Evolutionary conservation across 208 protist genomes (phyloP), one percentile per base, ranked within the genome.

Genomic region (Trypanosoma vivax): DNA sequence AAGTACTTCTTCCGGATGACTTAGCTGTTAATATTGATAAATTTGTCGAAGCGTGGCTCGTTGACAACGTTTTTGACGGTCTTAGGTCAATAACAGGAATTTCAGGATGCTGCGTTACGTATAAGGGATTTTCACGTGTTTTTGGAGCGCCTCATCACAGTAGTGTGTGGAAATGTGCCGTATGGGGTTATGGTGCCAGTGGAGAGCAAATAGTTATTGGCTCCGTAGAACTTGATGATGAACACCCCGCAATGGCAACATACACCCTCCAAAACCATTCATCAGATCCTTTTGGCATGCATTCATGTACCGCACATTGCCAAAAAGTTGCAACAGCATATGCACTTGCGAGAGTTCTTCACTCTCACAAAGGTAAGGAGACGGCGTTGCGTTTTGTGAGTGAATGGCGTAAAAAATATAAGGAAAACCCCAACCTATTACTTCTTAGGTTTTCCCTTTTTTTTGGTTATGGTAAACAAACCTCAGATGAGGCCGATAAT

Each of bases 401-500:
- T 41, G 45, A 52, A 11, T 47, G 63, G 45, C 6, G 30, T 6
- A 46, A 34, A 34, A 34, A 38, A 21, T 1, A 46, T 16, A 25
- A 3, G 25, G n/a, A 13, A 31, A 19, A 55, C 23, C 33, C 13
- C 37, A 42, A 24, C 5, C 29, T 60, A 19, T 34, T 34, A 14
- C 31, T 52, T 46, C 29, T 69, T 31, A 49, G 41, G 27, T 54
- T 63, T 33, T 39, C 55, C 52, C 59, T 55, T 31, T 37, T 62
- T 13, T 51, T 38, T 34, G 41, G 31, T 13, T 38, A 35, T 53
- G 47, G 28, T 5, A 59, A 62, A 49, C 30, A 33, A 13, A 50
- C 57, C 49, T 69, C 49, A 42, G 60, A 62, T 37, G 50, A 51
- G 27, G 40, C 19, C n/a, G 67, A 74, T 46, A 46, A n/a, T 9